Percentiles rank a stretch among this genome's conserved stretches.
Conservation (phyloP, 1,139 yeast genomes). For the Debaryomyces singareniensis region DNA sequence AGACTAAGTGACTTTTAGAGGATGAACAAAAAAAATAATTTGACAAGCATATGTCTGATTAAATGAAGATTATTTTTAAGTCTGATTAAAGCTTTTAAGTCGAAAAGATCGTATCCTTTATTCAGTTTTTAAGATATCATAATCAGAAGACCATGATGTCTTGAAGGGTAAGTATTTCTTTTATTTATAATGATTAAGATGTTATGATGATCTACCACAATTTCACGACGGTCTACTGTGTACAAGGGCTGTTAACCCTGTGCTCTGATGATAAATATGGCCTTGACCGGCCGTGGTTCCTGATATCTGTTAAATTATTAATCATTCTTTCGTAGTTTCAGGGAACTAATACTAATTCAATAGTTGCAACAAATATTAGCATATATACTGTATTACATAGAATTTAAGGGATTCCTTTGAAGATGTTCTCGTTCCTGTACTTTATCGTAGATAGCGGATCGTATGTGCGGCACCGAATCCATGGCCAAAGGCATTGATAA, state of each 20-base stretch:
- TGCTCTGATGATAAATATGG: conserved; percentile 88
- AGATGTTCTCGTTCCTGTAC: too few relatives aligned
- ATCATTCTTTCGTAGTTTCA: too few relatives aligned
- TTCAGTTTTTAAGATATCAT: too few relatives aligned
- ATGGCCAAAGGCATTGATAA: too few relatives aligned
- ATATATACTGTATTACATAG: too few relatives aligned
- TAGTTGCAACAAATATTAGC: too few relatives aligned
- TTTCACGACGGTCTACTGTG: conserved; percentile 99
- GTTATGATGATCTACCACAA: conserved; percentile 91
- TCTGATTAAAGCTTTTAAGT: conserved; percentile 43
- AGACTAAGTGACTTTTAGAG: conserved; percentile 19
- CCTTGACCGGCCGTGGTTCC: conserved; percentile 99
- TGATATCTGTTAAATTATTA: too few relatives aligned
- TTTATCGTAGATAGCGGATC: too few relatives aligned
- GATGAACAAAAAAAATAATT: conserved; percentile 68
- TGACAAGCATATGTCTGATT: conserved; percentile 99
- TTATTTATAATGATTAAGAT: not conserved
- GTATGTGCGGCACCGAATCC: too few relatives aligned
- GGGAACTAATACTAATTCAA: too few relatives aligned
- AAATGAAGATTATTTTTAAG: conserved; percentile 57
- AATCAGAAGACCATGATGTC: too few relatives aligned
- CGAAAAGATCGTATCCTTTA: not conserved
- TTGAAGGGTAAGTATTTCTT: conserved; percentile 1
- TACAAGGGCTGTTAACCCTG: conserved; percentile 67
- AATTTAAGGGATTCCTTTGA: too few relatives aligned